phyloP scores from a whole-genome alignment of 2,329 filamentous ascomycete species.

The Phaeomoniella chlamydospora region DNA sequence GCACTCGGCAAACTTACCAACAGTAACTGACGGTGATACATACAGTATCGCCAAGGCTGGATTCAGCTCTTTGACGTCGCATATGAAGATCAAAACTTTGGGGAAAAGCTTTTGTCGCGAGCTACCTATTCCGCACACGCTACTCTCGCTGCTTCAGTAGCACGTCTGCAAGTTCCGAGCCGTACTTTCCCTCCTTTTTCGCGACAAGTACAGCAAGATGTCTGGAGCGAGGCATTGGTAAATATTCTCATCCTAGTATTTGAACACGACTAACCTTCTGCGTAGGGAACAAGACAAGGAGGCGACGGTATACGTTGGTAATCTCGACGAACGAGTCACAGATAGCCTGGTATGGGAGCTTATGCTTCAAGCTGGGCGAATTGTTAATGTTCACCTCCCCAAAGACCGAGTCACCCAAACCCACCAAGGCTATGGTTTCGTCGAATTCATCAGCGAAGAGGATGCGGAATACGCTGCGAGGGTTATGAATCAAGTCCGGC shows the following conservation, averaged over 20 bases:
- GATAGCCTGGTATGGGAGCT: conserved; percentile 91
- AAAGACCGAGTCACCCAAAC: conserved; percentile 95
- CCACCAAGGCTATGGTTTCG: conserved; percentile 97
- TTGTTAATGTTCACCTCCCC: conserved; percentile 94
- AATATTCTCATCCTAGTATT: conserved; percentile 1
- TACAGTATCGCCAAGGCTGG: too few species aligned
- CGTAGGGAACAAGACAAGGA: conserved; percentile 95
- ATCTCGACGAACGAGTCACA: conserved; percentile 90
- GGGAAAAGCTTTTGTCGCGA: too few species aligned
- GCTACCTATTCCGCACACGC: too few species aligned
- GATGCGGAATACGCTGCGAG: conserved; percentile 94
- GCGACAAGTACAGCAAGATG: conserved; percentile 36
- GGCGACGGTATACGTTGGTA: conserved; percentile 93
- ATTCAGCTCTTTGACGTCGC: too few species aligned
- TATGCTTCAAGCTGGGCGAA: conserved; percentile 94
- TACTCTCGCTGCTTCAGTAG: too few species aligned
- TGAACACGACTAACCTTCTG: conserved; percentile 9
- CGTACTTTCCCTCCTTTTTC: neutral
- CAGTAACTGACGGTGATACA: too few species aligned
- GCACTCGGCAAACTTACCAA: too few species aligned
- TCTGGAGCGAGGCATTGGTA: conserved; percentile 66
- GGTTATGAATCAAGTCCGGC: conserved; percentile 88
- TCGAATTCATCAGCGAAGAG: conserved; percentile 90
- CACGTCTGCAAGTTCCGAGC: neutral
- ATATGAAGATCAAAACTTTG: too few species aligned